Evolutionary conservation across 2,329 filamentous ascomycete species (phyloP).

Genomic region (Ampelomyces quisqualis): DNA sequence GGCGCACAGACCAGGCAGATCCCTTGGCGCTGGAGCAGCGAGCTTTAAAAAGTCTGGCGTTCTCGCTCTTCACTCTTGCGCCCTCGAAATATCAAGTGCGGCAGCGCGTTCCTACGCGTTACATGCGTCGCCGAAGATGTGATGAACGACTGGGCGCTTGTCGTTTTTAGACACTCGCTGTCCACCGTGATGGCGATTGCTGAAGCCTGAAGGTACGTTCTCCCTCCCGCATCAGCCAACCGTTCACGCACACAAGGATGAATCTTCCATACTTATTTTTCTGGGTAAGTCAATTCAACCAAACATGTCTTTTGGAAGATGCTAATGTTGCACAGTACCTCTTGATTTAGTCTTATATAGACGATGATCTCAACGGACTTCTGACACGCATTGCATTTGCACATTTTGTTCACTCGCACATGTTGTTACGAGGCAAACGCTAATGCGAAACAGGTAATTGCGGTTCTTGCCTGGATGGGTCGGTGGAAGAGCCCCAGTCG

Average conservation of each 20-base stretch:
- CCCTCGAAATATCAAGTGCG: background rate
- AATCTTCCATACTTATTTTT: slow-evolving; percentile 25
- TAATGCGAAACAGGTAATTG: background rate
- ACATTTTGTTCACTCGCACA: slow-evolving; percentile 4
- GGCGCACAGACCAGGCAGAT: slow-evolving; percentile 4
- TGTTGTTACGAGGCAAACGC: background rate
- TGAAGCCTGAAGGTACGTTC: slow-evolving; percentile 1
- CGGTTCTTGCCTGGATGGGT: background rate
- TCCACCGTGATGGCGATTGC: background rate
- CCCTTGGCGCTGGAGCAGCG: too few species aligned
- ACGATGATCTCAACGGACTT: slow-evolving; percentile 43
- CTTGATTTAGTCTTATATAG: slow-evolving; percentile 59
- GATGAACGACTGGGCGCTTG: too few species aligned
- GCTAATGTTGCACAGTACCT: slow-evolving; percentile 60
- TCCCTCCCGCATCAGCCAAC: background rate
- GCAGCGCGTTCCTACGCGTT: background rate
- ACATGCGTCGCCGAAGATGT: too few species aligned
- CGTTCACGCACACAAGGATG: slow-evolving; percentile 18
- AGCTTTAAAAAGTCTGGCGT: slow-evolving; percentile 7
- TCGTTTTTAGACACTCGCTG: too few species aligned
- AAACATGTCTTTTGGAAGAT: background rate
- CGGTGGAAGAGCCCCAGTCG: too few species aligned
- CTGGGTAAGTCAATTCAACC: slow-evolving; percentile 52
- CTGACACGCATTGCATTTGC: slow-evolving; percentile 26
- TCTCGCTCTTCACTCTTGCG: background rate